Percentiles rank a stretch among this genome's conserved stretches.
These are phyloP conservation scores for Debaryomyces robertsiae DNA, from an alignment of 1,139 yeast species.

Conservation along the genomic window DNA sequence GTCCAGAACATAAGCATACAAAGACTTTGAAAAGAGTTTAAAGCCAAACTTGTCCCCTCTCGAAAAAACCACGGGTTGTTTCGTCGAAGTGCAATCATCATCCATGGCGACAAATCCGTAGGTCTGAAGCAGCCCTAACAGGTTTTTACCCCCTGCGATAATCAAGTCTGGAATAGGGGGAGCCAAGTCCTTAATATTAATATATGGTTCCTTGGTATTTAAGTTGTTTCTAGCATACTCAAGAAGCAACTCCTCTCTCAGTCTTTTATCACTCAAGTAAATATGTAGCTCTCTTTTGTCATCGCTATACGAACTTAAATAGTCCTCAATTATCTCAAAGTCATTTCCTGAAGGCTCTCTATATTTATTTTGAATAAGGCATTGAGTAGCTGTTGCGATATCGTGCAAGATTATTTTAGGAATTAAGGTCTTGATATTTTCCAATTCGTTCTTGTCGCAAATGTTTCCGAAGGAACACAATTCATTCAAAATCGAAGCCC, in stretches of 20 bases:
- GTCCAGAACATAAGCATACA: constrained; percentile 18
- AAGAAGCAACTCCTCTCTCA: constrained; percentile 12
- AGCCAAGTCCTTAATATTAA: constrained; percentile 12
- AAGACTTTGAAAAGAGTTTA: constrained; percentile 20
- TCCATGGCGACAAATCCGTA: constrained; percentile 18
- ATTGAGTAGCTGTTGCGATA: constrained; percentile 7
- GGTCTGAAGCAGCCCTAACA: constrained; percentile 12
- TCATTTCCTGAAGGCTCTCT: constrained; percentile 2
- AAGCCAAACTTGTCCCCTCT: constrained; percentile 22
- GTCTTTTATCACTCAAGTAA: constrained; percentile 22
- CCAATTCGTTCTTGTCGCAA: constrained; percentile 18
- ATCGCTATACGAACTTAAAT: constrained; percentile 14
- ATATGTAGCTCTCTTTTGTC: constrained; percentile 20
- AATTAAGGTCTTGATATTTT: constrained; percentile 17
- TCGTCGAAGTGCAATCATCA: constrained; percentile 4
- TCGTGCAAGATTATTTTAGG: constrained; percentile 25
- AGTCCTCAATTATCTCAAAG: constrained; percentile 1
- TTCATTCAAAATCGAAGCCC: constrained; percentile 27
- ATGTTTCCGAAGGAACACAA: constrained; percentile 24
- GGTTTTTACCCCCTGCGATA: constrained; percentile 16
- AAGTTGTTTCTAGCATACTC: constrained; percentile 4
- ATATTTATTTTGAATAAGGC: constrained; percentile 9
- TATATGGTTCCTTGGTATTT: constrained; percentile 9
- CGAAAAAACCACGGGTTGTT: constrained; percentile 16
- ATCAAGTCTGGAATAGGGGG: constrained; percentile 22